phyloP scores from a whole-genome alignment of 345 rosid species.

The Arabis alpina region DNA sequence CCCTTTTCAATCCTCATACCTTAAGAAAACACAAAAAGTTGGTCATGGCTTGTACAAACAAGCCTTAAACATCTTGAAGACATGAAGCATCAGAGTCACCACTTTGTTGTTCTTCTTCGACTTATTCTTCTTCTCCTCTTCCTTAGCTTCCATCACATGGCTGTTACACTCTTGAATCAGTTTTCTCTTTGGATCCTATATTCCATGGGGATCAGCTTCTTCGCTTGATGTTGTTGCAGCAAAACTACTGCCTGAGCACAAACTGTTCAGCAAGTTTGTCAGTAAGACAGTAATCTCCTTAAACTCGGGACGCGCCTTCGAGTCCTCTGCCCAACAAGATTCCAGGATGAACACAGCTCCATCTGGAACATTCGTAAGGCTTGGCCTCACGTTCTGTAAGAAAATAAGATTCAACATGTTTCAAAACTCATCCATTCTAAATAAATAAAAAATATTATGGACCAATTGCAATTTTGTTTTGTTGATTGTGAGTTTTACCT shows the following conservation, averaged over 20 bases:
- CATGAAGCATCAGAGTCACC: neutral
- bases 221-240: too few relatives aligned
- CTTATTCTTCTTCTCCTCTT: neutral
- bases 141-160: neutral
- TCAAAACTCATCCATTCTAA: neutral
- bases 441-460: too few relatives aligned
- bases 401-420: neutral
- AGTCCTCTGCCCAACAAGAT: conserved; percentile 64
- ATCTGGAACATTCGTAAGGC: conserved; percentile 47
- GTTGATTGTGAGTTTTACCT: conserved; percentile 41
- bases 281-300: conserved; percentile 47
- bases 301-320: conserved; percentile 59
- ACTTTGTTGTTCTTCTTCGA: conserved; percentile 25
- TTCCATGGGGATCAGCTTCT: neutral
- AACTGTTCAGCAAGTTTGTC: conserved; percentile 22
- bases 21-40: neutral
- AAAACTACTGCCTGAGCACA: conserved; percentile 6
- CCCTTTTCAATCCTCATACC: neutral
- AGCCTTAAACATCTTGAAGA: conserved; percentile 12
- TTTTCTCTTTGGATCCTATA: neutral
- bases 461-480: too few relatives aligned
- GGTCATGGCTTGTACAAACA: conserved; percentile 21
- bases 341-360: conserved; percentile 47
- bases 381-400: conserved; percentile 62
- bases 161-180: neutral